Evolutionary conservation across 1,139 yeast genomes (phyloP).

Genomic region (Blastobotrys illinoisensis): DNA sequence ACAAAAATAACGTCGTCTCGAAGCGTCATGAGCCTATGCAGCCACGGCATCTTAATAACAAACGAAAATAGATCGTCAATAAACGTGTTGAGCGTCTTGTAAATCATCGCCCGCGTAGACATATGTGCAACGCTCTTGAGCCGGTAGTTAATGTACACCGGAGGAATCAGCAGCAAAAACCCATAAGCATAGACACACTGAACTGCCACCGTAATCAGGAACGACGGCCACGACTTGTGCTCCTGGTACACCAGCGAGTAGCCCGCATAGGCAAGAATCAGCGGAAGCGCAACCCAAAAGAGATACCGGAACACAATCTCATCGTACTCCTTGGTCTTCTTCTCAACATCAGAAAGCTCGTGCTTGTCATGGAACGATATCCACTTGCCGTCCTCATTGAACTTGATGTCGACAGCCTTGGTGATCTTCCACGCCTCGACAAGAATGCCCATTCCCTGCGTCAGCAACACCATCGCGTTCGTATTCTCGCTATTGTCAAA

Average conservation of each 20-base stretch:
- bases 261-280: constrained; percentile 34
- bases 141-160: constrained; percentile 39
- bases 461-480: constrained; percentile 35
- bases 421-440: constrained; percentile 42
- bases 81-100: constrained; percentile 39
- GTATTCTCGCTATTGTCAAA: constrained; percentile 39
- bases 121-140: constrained; percentile 40
- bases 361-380: constrained; percentile 33
- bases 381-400: constrained; percentile 16
- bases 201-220: constrained; percentile 36
- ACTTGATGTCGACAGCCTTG: constrained; percentile 32
- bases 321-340: constrained; percentile 39
- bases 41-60: constrained; percentile 38
- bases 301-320: constrained; percentile 37
- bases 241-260: constrained; percentile 37
- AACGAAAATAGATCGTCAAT: constrained; percentile 41
- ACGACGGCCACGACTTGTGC: constrained; percentile 41
- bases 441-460: constrained; percentile 38
- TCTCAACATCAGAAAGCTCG: constrained; percentile 35
- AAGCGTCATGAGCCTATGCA: constrained; percentile 38
- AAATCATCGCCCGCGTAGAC: constrained; percentile 38
- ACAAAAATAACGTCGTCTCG: constrained; percentile 39
- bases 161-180: constrained; percentile 37
- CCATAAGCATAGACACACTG: constrained; percentile 42
- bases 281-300: constrained; percentile 36